Conservation (phyloP, 768 basidiomycete genomes). For the Gloeopeniophorella convolvens region DNA sequence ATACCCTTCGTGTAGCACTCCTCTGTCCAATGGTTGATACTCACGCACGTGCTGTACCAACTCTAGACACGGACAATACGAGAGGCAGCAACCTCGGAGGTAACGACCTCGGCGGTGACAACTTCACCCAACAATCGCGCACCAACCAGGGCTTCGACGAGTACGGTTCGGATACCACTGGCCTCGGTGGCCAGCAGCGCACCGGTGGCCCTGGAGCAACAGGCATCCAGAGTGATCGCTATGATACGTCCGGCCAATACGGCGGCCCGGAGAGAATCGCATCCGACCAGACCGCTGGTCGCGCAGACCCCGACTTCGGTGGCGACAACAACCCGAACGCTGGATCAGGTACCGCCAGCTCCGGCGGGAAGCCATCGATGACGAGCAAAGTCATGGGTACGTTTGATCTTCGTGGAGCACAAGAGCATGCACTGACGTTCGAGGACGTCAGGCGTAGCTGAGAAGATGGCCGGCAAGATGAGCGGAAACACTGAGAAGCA, state of each 20-base stretch:
- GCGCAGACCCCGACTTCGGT: not conserved
- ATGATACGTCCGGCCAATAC: slow-evolving; percentile 1
- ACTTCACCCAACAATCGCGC: not conserved
- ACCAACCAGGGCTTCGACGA: not conserved
- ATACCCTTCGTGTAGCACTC: too few relatives aligned
- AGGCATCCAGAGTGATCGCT: not conserved
- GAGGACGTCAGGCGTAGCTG: slow-evolving; percentile 10
- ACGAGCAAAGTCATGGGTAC: slow-evolving; percentile 13
- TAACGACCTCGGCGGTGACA: not conserved
- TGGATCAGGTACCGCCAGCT: not conserved
- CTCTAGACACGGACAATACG: too few relatives aligned
- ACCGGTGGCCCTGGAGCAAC: not conserved
- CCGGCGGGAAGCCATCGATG: not conserved
- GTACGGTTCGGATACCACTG: not conserved
- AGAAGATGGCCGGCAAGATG: slow-evolving; percentile 15
- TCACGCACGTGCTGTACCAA: too few relatives aligned
- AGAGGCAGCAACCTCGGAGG: not conserved
- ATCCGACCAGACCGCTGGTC: not conserved
- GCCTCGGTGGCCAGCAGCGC: not conserved
- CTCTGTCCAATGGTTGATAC: too few relatives aligned
- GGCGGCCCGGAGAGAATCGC: not conserved
- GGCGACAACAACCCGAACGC: not conserved
- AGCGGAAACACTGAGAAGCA: slow-evolving; percentile 7
- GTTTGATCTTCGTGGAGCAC: not conserved
- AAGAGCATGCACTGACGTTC: not conserved